phyloP scores from a whole-genome alignment of 2,329 filamentous ascomycete genomes.

The Drechslerella stenobrocha region DNA sequence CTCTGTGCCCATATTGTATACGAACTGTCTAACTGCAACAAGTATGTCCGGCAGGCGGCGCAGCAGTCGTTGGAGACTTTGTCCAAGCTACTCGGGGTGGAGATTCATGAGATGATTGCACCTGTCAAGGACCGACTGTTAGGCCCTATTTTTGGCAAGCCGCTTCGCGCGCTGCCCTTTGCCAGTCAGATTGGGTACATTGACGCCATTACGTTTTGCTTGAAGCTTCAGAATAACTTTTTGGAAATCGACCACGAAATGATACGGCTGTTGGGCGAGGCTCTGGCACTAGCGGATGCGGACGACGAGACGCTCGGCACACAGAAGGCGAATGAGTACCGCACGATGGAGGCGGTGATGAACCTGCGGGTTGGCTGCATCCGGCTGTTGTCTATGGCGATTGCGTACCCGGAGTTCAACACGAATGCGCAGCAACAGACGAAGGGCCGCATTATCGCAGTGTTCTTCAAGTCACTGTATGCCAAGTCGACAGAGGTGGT shows the following conservation, averaged over 20 bases:
- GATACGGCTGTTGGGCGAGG: slow-evolving; percentile 88
- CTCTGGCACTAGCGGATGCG: slow-evolving; percentile 87
- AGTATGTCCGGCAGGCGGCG: slow-evolving; percentile 84
- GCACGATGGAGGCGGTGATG: slow-evolving; percentile 93
- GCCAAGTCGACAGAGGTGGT: slow-evolving; percentile 90
- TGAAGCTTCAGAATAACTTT: slow-evolving; percentile 84
- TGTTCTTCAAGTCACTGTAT: slow-evolving; percentile 98
- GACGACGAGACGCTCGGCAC: slow-evolving; percentile 83
- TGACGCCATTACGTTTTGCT: slow-evolving; percentile 93
- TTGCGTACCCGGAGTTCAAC: slow-evolving; percentile 88
- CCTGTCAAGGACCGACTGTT: slow-evolving; percentile 88
- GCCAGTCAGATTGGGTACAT: slow-evolving; percentile 97
- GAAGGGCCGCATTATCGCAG: slow-evolving; percentile 75
- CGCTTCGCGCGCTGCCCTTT: slow-evolving; percentile 87
- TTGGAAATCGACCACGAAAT: slow-evolving; percentile 89
- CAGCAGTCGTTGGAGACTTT: slow-evolving; percentile 79
- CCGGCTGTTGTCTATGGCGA: slow-evolving; percentile 86
- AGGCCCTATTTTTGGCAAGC: slow-evolving; percentile 93
- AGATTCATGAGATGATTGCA: slow-evolving; percentile 83
- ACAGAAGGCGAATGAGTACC: slow-evolving; percentile 88
- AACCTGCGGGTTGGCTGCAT: slow-evolving; percentile 91
- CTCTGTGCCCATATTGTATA: slow-evolving; percentile 83
- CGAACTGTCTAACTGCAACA: slow-evolving; percentile 94
- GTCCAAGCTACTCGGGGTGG: slow-evolving; percentile 73
- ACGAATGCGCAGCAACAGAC: slow-evolving; percentile 59